Conservation (phyloP, 2,329 filamentous ascomycete species). For the Metarhizium guizhouense region DNA sequence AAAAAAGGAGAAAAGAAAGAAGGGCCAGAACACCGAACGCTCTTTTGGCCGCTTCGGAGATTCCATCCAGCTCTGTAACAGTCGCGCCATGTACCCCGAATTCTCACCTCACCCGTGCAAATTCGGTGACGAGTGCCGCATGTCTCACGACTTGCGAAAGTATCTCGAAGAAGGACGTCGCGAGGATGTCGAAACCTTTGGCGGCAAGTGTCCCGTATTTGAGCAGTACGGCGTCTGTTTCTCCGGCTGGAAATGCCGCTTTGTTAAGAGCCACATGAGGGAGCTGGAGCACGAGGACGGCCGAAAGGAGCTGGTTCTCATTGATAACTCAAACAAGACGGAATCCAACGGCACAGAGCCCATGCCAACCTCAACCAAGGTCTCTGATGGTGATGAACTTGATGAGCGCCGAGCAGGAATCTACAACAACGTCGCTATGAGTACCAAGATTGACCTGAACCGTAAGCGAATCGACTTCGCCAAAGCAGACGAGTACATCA, state of each 20-base stretch:
- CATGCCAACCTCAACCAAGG: constrained; percentile 2
- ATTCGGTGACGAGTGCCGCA: constrained; percentile 73
- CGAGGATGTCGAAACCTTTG: constrained; percentile 67
- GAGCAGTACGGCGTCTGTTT: constrained; percentile 67
- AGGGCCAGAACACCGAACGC: constrained; percentile 70
- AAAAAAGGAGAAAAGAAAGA: constrained; percentile 41
- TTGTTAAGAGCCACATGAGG: constrained; percentile 76
- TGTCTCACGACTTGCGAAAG: constrained; percentile 73
- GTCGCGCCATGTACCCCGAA: constrained; percentile 61
- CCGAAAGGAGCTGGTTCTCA: constrained; percentile 68
- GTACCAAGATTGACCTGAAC: constrained; percentile 65
- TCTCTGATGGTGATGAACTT: constrained; percentile 19
- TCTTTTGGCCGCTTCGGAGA: constrained; percentile 76
- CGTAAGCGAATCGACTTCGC: constrained; percentile 63
- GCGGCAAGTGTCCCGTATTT: constrained; percentile 74
- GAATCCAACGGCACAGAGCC: background rate
- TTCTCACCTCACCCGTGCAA: constrained; percentile 72
- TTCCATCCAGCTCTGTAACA: constrained; percentile 67
- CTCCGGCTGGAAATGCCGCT: constrained; percentile 90
- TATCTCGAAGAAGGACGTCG: constrained; percentile 79
- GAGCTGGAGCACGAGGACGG: constrained; percentile 74
- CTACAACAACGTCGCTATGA: constrained; percentile 63
- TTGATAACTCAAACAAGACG: constrained; percentile 31
- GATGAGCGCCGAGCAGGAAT: constrained; percentile 52
- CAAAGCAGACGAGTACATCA: constrained; percentile 65